Conservation (phyloP, 1,284 basidiomycete species). For the Mycena sp. region DNA sequence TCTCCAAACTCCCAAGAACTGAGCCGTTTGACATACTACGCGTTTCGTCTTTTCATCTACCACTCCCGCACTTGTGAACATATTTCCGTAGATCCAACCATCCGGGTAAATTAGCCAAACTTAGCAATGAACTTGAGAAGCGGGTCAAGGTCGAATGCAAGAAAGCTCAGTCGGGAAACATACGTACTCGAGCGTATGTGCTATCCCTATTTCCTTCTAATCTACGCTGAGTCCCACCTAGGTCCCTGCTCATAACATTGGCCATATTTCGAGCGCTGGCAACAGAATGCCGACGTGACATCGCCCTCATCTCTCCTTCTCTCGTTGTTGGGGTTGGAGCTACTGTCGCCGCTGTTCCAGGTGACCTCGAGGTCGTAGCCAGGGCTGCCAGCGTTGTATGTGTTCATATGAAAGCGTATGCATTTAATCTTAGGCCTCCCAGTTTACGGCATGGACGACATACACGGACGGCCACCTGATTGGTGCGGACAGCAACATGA, state of each 20-base stretch:
- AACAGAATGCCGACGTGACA: slow-evolving; percentile 90
- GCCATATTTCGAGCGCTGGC: slow-evolving; percentile 87
- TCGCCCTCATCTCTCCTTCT: slow-evolving; percentile 82
- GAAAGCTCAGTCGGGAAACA: slow-evolving; percentile 77
- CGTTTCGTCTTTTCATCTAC: slow-evolving; percentile 48
- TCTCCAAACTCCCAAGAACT: slow-evolving; percentile 91
- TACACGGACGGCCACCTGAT: slow-evolving; percentile 88
- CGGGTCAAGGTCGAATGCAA: slow-evolving; percentile 74
- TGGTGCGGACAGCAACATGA: slow-evolving; percentile 78
- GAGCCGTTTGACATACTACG: slow-evolving; percentile 93
- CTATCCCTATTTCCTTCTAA: slow-evolving; percentile 9
- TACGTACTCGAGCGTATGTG: slow-evolving; percentile 84
- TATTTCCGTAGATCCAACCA: slow-evolving; percentile 65
- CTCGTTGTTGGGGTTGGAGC: slow-evolving; percentile 80
- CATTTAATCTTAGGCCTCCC: slow-evolving; percentile 7
- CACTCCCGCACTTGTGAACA: not conserved
- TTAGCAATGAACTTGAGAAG: slow-evolving; percentile 87
- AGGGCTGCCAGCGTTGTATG: slow-evolving; percentile 86
- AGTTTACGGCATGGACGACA: slow-evolving; percentile 95
- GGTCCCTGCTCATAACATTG: slow-evolving; percentile 88
- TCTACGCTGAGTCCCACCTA: slow-evolving; percentile 41
- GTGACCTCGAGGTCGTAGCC: slow-evolving; percentile 87
- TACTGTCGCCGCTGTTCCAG: slow-evolving; percentile 69
- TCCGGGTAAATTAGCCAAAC: slow-evolving; percentile 89
- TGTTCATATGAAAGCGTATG: slow-evolving; percentile 28